Percentiles rank a stretch among this genome's conserved stretches.
Conservation (phyloP, 139 green algal genomes). For the Chlamydomonas sp. region DNA sequence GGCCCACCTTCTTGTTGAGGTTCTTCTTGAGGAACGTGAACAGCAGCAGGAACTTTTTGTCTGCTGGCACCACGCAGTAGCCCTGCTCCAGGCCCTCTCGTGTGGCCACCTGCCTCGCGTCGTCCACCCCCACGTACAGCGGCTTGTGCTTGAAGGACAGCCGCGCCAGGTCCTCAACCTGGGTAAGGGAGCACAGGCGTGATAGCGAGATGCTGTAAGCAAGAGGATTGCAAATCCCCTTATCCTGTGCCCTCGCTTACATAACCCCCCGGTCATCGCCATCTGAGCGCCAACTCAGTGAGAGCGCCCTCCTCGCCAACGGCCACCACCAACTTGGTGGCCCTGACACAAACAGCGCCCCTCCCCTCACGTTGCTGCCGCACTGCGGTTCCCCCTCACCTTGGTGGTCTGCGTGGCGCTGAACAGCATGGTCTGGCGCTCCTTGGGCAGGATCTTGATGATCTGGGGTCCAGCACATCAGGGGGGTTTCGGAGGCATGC, state of each 20-base stretch:
- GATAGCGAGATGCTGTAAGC: background rate
- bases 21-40: constrained; percentile 99
- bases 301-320: too few relatives aligned
- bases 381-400: constrained; percentile 43
- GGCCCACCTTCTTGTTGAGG: constrained; percentile 92
- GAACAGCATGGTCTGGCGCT: constrained; percentile 99
- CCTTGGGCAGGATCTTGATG: constrained; percentile 93
- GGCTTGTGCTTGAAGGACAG: constrained; percentile 94
- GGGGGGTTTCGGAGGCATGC: background rate
- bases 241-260: background rate
- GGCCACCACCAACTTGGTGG: too few relatives aligned
- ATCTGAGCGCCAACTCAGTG: too few relatives aligned
- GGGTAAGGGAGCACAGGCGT: background rate
- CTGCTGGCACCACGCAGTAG: constrained; percentile 92
- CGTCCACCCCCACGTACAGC: constrained; percentile 97
- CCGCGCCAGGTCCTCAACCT: constrained; percentile 96
- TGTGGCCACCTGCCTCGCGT: constrained; percentile 75
- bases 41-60: constrained; percentile 96
- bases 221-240: too few relatives aligned
- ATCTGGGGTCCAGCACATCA: constrained; percentile 69
- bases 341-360: background rate
- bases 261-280: background rate
- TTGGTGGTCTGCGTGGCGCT: constrained; percentile 97
- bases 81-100: constrained; percentile 95
- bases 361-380: background rate